Conservation (phyloP, 176 grass and related monocot species). For the Aegilops longissima region DNA sequence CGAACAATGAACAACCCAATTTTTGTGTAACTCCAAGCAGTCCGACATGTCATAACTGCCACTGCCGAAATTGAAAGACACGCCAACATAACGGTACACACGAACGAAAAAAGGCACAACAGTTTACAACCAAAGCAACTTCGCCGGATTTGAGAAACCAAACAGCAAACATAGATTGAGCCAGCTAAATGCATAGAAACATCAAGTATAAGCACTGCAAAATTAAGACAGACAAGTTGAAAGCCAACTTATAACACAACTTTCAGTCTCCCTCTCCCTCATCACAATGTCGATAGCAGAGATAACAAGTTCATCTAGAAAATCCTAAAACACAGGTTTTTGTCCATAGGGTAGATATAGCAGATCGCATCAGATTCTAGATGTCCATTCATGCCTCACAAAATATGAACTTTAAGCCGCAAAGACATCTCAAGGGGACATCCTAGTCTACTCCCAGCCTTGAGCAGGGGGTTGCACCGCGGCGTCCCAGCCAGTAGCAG, state of each 20-base stretch:
- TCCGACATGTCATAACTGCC: no score
- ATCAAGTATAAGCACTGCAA: neutral
- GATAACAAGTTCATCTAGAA: constrained; percentile 28
- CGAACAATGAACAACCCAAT: no score
- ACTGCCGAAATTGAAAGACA: no score
- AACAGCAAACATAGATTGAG: neutral
- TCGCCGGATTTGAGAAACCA: neutral
- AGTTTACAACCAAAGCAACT: neutral
- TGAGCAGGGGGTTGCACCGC: constrained; percentile 36
- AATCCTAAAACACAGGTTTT: constrained; percentile 13
- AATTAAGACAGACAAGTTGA: neutral
- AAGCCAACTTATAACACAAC: constrained; percentile 7
- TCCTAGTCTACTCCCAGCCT: constrained; percentile 56
- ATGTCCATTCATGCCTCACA: constrained; percentile 10
- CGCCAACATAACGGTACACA: no score
- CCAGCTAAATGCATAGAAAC: neutral
- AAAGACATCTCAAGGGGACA: neutral
- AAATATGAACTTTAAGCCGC: constrained; percentile 24
- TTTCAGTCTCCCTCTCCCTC: neutral
- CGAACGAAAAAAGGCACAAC: no score
- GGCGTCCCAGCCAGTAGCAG: constrained; percentile 62
- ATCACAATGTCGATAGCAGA: neutral
- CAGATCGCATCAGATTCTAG: neutral
- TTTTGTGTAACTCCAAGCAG: no score
- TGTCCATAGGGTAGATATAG: constrained; percentile 24